These are phyloP conservation scores for Mycena amicta DNA, from an alignment of 768 basidiomycete species.

Conservation along the genomic window DNA sequence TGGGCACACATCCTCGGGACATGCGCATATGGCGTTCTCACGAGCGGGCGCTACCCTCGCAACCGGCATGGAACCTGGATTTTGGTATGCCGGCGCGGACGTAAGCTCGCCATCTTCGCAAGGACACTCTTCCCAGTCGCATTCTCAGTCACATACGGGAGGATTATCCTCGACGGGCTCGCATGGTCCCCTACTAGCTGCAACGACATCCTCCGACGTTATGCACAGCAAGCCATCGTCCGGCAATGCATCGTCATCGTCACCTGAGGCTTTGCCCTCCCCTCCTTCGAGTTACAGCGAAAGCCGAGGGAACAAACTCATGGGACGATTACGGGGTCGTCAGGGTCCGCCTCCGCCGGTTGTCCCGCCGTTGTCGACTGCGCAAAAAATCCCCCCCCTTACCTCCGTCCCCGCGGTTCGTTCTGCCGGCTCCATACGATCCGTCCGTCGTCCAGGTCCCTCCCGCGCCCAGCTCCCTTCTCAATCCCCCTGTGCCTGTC, in stretches of 20 bases:
- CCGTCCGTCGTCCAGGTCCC: neutral
- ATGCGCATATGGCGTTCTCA: slow-evolving; percentile 2
- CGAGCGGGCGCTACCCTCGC: slow-evolving; percentile 7
- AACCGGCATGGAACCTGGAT: neutral
- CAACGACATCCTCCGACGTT: neutral
- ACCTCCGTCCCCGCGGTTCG: neutral
- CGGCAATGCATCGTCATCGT: neutral
- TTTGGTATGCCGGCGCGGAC: slow-evolving; percentile 1
- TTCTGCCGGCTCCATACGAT: neutral
- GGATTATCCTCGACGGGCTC: neutral
- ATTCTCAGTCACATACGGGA: neutral
- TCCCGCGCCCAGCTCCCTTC: neutral
- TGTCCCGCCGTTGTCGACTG: neutral
- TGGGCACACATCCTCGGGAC: neutral
- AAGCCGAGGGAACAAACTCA: neutral
- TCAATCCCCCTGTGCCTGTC: neutral
- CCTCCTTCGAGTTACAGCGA: neutral
- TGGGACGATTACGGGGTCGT: neutral
- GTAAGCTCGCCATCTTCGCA: neutral
- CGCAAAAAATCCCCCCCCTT: neutral
- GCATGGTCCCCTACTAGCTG: neutral
- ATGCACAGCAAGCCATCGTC: neutral
- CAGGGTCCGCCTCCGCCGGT: neutral
- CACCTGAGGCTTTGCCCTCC: neutral
- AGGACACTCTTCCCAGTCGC: slow-evolving; percentile 3